Percentiles rank a stretch among this genome's conserved stretches.
phyloP scores from a whole-genome alignment of 108 stramenopile genomes.

The Discostella stelligeroides region DNA sequence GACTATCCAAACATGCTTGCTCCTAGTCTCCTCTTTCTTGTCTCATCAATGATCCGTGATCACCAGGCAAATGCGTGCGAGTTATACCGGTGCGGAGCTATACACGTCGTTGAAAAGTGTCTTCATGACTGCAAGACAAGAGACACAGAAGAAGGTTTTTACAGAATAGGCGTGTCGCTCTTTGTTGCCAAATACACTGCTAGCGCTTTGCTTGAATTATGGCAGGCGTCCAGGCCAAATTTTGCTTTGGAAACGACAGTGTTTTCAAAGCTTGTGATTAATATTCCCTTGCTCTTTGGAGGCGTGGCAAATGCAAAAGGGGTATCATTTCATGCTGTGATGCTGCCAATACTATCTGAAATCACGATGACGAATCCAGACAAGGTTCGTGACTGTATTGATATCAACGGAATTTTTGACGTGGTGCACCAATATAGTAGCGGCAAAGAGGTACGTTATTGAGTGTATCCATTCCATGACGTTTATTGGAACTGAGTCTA shows the following conservation, averaged over 20 bases:
- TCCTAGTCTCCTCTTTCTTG: slow-evolving; percentile 51
- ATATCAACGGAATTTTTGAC: slow-evolving; percentile 51
- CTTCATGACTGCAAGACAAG: slow-evolving; percentile 43
- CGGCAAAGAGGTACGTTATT: slow-evolving; percentile 32
- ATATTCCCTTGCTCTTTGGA: slow-evolving; percentile 70
- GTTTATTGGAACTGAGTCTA: no score
- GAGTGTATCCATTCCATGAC: neutral
- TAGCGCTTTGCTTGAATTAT: slow-evolving; percentile 65
- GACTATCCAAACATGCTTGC: slow-evolving; percentile 26
- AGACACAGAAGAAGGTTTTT: slow-evolving; percentile 26
- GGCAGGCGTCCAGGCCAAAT: slow-evolving; percentile 57
- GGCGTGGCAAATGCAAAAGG: slow-evolving; percentile 37
- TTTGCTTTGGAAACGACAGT: slow-evolving; percentile 68
- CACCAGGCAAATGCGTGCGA: slow-evolving; percentile 72
- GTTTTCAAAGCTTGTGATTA: slow-evolving; percentile 72
- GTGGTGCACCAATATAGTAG: slow-evolving; percentile 45
- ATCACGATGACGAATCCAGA: slow-evolving; percentile 57
- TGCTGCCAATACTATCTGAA: slow-evolving; percentile 68
- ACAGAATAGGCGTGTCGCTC: slow-evolving; percentile 36
- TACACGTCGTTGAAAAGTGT: slow-evolving; percentile 68
- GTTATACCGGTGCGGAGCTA: slow-evolving; percentile 73
- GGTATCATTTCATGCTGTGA: slow-evolving; percentile 47
- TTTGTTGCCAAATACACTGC: slow-evolving; percentile 47
- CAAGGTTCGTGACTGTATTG: slow-evolving; percentile 69
- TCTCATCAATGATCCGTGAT: slow-evolving; percentile 70